These are phyloP conservation scores for Betula pendula DNA, from an alignment of 306 rosid species.

Conservation along the genomic window DNA sequence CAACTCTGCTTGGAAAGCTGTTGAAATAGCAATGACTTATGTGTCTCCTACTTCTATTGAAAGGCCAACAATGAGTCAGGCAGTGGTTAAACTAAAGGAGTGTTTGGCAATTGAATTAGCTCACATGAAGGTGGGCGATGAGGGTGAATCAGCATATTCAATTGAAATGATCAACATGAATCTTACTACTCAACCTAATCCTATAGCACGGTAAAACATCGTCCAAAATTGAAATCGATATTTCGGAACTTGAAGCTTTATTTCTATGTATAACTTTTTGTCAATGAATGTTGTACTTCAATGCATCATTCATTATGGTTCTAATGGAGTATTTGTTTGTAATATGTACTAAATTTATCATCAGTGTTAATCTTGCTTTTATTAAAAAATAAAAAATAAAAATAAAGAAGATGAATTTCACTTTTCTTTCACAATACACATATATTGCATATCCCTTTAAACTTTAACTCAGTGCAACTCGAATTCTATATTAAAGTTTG, in stretches of 20 bases:
- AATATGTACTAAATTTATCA: too few species aligned
- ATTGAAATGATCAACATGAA: background rate
- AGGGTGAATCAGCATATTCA: background rate
- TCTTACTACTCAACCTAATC: background rate
- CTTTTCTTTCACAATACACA: too few species aligned
- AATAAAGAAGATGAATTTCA: too few species aligned
- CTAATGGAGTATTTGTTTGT: too few species aligned
- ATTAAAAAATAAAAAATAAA: too few species aligned
- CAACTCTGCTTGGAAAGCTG: conserved; percentile 22
- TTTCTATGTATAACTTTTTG: too few species aligned
- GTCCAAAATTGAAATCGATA: background rate
- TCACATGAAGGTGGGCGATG: background rate
- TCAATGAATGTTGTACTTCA: background rate
- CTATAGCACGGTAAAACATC: background rate
- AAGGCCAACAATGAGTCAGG: conserved; percentile 28
- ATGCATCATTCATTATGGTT: background rate
- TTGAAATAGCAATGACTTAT: conserved; percentile 26
- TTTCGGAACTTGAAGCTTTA: background rate
- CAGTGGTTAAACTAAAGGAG: conserved; percentile 7
- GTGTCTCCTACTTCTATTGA: background rate
- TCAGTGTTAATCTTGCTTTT: too few species aligned
- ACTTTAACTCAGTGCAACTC: too few species aligned
- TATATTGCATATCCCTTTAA: too few species aligned
- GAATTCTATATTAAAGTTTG: too few species aligned
- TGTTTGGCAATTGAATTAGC: background rate